Conservation (phyloP, 2,329 filamentous ascomycete species). For the Dothiorella sarmentorum region DNA sequence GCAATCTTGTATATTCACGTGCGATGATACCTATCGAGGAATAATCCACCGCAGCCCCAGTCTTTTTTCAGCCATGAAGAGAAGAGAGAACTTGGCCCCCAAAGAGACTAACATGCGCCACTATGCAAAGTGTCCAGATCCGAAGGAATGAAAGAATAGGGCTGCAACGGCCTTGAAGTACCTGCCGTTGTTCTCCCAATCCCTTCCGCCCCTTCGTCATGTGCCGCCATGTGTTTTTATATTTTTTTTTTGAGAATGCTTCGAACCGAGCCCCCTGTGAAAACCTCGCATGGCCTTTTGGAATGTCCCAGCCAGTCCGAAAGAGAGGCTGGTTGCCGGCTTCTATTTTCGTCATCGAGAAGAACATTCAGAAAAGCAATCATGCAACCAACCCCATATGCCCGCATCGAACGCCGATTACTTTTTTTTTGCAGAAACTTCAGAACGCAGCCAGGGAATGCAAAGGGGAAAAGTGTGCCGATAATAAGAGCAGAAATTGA, state of each 20-base stretch:
- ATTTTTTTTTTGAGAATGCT: not conserved
- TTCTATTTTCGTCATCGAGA: constrained; percentile 17
- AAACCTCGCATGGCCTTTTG: constrained; percentile 1
- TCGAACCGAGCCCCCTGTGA: constrained; percentile 1
- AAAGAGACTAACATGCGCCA: constrained; percentile 5
- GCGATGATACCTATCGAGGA: constrained; percentile 6
- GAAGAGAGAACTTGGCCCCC: constrained; percentile 9
- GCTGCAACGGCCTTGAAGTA: not conserved
- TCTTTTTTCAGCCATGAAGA: constrained; percentile 10
- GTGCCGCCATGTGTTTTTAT: constrained; percentile 2
- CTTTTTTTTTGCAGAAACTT: constrained; percentile 16
- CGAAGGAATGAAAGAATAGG: not conserved
- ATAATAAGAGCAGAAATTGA: not conserved
- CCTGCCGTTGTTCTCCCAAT: not conserved
- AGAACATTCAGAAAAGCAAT: constrained; percentile 14
- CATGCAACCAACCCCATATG: constrained; percentile 19
- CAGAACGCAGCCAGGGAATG: constrained; percentile 9
- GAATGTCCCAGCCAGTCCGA: constrained; percentile 8
- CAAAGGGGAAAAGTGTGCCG: constrained; percentile 1
- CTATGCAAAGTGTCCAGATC: constrained; percentile 6
- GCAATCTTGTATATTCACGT: constrained; percentile 17
- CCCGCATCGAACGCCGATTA: constrained; percentile 15
- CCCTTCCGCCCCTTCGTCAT: not conserved
- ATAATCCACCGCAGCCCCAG: constrained; percentile 7
- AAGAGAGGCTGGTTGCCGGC: constrained; percentile 7